These are phyloP conservation scores for Herpotrichia juniperi DNA, from an alignment of 2,329 filamentous ascomycete genomes.

Conservation along the genomic window DNA sequence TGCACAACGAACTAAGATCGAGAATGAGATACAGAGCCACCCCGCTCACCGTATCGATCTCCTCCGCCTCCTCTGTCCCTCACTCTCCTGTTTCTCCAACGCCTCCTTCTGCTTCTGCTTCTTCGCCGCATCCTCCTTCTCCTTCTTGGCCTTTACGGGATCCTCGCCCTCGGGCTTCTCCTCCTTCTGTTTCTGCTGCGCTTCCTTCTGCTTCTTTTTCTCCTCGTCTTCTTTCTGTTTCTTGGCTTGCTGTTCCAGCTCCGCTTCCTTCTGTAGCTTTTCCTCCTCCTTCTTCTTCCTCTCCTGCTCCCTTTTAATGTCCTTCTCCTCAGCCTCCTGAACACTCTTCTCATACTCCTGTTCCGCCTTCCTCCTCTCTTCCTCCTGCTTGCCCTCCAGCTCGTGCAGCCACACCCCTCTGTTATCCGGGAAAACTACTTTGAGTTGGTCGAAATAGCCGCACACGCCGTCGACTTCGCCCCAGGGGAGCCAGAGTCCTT, in stretches of 20 bases:
- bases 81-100: conserved; percentile 6
- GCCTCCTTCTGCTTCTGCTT: conserved; percentile 15
- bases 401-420: conserved; percentile 49
- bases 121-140: conserved; percentile 13
- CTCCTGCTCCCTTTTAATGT: conserved; percentile 7
- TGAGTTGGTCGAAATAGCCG: conserved; percentile 43
- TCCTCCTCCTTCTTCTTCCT: conserved; percentile 31
- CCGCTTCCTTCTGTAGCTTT: conserved; percentile 24
- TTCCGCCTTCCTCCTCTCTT: conserved; percentile 19
- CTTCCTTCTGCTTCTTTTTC: conserved; percentile 5
- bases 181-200: conserved; percentile 9
- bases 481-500: conserved; percentile 55
- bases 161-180: conserved; percentile 10
- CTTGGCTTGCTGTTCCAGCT: too few species aligned
- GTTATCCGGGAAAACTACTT: conserved; percentile 56
- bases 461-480: conserved; percentile 51
- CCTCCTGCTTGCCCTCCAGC: conserved; percentile 21
- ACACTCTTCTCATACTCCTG: conserved; percentile 15
- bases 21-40: neutral
- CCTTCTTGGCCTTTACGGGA: conserved; percentile 5
- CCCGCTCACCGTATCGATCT: neutral
- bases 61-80: conserved; percentile 8
- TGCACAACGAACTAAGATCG: neutral
- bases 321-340: conserved; percentile 16
- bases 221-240: conserved; percentile 8